Evolutionary conservation across 805 yeast genomes (phyloP).

Genomic region (Candida sithepensis): DNA sequence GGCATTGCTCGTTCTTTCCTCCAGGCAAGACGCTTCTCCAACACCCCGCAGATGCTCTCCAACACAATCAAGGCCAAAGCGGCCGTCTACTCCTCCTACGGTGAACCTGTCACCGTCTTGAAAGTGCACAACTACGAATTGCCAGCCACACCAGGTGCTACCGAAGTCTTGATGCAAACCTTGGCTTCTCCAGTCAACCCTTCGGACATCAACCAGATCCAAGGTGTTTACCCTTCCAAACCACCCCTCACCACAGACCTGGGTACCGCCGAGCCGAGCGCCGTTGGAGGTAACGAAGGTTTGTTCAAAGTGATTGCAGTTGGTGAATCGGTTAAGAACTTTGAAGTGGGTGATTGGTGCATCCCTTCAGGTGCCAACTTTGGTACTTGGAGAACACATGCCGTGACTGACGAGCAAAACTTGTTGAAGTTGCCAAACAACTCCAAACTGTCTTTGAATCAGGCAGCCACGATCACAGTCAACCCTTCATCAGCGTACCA

Average conservation of each 20-base stretch:
- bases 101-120: slow-evolving; percentile 58
- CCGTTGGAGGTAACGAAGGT: slow-evolving; percentile 94
- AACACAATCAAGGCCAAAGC: slow-evolving; percentile 45
- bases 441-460: slow-evolving; percentile 43
- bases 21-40: not conserved
- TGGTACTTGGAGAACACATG: slow-evolving; percentile 94
- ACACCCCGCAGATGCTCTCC: not conserved
- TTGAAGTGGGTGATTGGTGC: slow-evolving; percentile 80
- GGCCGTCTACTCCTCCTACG: slow-evolving; percentile 63
- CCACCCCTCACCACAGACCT: slow-evolving; percentile 57
- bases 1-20: not conserved
- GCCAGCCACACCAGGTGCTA: slow-evolving; percentile 35
- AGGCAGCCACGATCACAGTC: slow-evolving; percentile 87
- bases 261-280: slow-evolving; percentile 60
- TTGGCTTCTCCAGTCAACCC: slow-evolving; percentile 88
- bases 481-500: slow-evolving; percentile 92
- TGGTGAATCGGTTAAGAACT: slow-evolving; percentile 47
- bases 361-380: slow-evolving; percentile 72
- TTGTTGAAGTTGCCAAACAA: slow-evolving; percentile 54
- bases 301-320: slow-evolving; percentile 76
- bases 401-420: slow-evolving; percentile 47
- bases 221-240: slow-evolving; percentile 80
- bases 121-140: slow-evolving; percentile 49
- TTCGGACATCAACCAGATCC: slow-evolving; percentile 80
- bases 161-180: slow-evolving; percentile 59